Evolutionary conservation across 2,329 filamentous ascomycete genomes (phyloP), one percentile per base, ranked within the genome.

Genomic region (Madurella fahalii): DNA sequence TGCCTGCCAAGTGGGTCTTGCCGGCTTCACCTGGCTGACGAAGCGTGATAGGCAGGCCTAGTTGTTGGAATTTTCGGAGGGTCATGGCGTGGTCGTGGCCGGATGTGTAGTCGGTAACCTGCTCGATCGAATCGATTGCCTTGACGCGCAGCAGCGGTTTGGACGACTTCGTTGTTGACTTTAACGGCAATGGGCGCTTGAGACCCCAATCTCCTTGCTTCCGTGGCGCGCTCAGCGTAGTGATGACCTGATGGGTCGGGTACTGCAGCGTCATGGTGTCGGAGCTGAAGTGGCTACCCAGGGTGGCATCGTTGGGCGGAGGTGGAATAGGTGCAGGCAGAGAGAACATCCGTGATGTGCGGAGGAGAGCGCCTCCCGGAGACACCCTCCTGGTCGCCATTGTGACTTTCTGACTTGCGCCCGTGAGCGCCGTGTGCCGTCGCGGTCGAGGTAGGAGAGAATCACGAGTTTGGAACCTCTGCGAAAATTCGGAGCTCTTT

Each of bases 151-250:
- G 81, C 47, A 89, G 77, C 9, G 91, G 89, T n/a, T 84, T 85
- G 7, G 85, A 83, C 7, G 84, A 84, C 51, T 83, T 82, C 17
- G 84, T 82, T 5, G 90, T 92, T 2, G 87, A 85, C 68, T 86
- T 86, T 9, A 86, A 73, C 1, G 93, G 93, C 5, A 97, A 77
- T 1, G 90, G 79, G 52, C 93, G 80, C 75, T 97, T 97, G 64
- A 96, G 76, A 13, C 93, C 93, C 92, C 93, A 97, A 67, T 97
- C 93, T 37, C 93, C 93, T 66, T 83, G 83, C 40, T 78, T 75
- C 20, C 90, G 80, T 8, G 91, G 92, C 16, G 84, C 79, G 43
- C 80, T 74, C 5, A 90, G 86, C 0, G 90, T 92, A 13, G 86
- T 85, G 67, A 97, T 87, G 58, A 91, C 83, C 68, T 94, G 89